A percentile compares a stretch with the other conserved stretches of the same genome.
phyloP scores from a whole-genome alignment of 75 land plant genomes.

The Isoetes taiwanensis region DNA sequence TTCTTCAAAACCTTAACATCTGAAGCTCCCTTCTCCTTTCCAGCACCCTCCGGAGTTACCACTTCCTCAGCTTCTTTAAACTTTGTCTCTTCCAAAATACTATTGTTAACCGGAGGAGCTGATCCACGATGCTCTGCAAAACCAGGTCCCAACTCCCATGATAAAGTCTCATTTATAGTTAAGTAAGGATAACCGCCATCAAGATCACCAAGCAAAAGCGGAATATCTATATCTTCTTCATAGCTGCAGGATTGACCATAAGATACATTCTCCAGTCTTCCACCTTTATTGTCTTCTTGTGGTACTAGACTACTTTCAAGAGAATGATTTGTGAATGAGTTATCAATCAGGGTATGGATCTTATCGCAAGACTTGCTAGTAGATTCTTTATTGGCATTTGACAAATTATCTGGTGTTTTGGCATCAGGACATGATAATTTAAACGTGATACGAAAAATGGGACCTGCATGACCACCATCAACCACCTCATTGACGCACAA shows the following conservation, averaged over 20 bases:
- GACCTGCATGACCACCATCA: constrained; percentile 61
- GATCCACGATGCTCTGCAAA: background rate
- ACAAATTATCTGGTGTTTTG: background rate
- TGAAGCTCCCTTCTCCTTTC: background rate
- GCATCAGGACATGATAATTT: constrained; percentile 33
- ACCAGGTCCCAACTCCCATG: constrained; percentile 8
- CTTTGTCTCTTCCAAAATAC: too few species aligned
- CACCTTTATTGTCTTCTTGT: background rate
- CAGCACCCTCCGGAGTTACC: background rate
- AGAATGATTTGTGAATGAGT: too few species aligned
- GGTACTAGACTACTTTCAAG: too few species aligned
- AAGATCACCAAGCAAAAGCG: constrained; percentile 30
- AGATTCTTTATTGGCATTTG: background rate
- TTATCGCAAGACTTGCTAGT: too few species aligned
- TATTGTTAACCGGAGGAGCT: too few species aligned
- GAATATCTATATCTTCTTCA: constrained; percentile 24
- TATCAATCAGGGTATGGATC: too few species aligned
- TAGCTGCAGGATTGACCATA: background rate
- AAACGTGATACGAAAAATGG: constrained; percentile 62
- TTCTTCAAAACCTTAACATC: constrained; percentile 28
- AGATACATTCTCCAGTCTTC: too few species aligned
- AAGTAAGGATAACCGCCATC: too few species aligned
- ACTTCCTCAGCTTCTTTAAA: background rate
- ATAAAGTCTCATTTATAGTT: constrained; percentile 20
- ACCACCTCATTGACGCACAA: constrained; percentile 54